A percentile compares a stretch with the other conserved stretches of the same genome.
Evolutionary conservation across 169 alveolate species (phyloP).

Genomic region (Plasmodium billcollinsi): DNA sequence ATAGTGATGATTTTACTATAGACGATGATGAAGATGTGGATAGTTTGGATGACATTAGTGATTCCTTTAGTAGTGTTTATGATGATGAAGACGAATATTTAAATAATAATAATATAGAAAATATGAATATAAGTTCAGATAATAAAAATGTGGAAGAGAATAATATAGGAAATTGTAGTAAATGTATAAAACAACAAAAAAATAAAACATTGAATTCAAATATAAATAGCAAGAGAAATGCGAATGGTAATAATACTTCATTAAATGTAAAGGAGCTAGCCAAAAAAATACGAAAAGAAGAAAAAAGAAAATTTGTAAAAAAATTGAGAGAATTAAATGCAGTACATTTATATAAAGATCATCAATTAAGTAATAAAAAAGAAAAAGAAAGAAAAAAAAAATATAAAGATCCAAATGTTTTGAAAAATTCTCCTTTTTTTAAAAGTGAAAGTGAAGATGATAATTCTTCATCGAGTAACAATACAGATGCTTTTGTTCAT

Average conservation of each 20-base stretch:
- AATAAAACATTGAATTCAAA: neutral
- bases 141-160: constrained; percentile 3
- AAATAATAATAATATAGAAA: neutral
- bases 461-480: constrained; percentile 47
- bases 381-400: constrained; percentile 4
- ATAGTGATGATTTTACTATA: constrained; percentile 5
- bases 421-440: constrained; percentile 9
- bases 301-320: constrained; percentile 34
- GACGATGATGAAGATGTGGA: constrained; percentile 9
- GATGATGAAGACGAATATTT: neutral
- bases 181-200: constrained; percentile 35
- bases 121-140: neutral
- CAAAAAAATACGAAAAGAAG: constrained; percentile 44
- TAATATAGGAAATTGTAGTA: constrained; percentile 20
- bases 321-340: constrained; percentile 17
- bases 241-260: too few species aligned
- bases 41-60: neutral
- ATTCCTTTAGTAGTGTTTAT: neutral
- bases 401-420: constrained; percentile 2
- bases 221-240: neutral
- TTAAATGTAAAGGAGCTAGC: constrained; percentile 40
- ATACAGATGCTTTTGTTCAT: constrained; percentile 29
- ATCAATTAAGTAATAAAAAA: neutral
- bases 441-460: constrained; percentile 57
- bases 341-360: neutral